phyloP scores from a whole-genome alignment of 495 filamentous ascomycete genomes.

The Evansstolkia leycettana region DNA sequence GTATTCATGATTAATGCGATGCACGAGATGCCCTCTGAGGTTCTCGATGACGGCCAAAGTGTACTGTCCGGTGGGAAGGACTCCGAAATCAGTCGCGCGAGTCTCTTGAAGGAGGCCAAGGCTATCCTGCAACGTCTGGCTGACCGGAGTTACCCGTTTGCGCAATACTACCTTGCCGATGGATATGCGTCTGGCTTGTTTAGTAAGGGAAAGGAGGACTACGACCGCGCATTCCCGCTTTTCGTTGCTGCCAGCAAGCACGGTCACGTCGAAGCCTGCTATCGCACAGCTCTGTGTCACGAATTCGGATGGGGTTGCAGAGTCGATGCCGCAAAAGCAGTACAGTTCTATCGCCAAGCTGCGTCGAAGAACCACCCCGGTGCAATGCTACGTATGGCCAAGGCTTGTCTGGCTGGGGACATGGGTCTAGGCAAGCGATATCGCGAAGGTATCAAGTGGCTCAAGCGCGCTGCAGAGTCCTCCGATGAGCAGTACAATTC shows the following conservation, averaged over 20 bases:
- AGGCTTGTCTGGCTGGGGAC: constrained; percentile 79
- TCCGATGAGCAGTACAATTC: constrained; percentile 86
- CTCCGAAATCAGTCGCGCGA: constrained; percentile 38
- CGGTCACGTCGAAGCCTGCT: constrained; percentile 91
- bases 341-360: constrained; percentile 81
- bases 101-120: constrained; percentile 77
- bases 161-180: constrained; percentile 94
- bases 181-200: constrained; percentile 91
- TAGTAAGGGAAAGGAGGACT: constrained; percentile 81
- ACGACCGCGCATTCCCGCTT: constrained; percentile 78
- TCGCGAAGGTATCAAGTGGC: constrained; percentile 89
- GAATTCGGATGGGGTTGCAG: constrained; percentile 96
- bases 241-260: constrained; percentile 94
- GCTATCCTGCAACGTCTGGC: constrained; percentile 76
- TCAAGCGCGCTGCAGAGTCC: constrained; percentile 81
- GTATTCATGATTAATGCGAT: constrained; percentile 83
- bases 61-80: constrained; percentile 20
- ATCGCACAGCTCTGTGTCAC: constrained; percentile 87
- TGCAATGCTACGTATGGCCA: constrained; percentile 82
- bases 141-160: constrained; percentile 83
- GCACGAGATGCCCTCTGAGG: constrained; percentile 43
- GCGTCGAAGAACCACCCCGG: constrained; percentile 92
- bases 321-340: constrained; percentile 78
- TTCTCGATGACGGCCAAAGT: constrained; percentile 28
- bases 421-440: constrained; percentile 77